These are phyloP conservation scores for Suillus decipiens DNA, from an alignment of 768 basidiomycete species.

Conservation along the genomic window DNA sequence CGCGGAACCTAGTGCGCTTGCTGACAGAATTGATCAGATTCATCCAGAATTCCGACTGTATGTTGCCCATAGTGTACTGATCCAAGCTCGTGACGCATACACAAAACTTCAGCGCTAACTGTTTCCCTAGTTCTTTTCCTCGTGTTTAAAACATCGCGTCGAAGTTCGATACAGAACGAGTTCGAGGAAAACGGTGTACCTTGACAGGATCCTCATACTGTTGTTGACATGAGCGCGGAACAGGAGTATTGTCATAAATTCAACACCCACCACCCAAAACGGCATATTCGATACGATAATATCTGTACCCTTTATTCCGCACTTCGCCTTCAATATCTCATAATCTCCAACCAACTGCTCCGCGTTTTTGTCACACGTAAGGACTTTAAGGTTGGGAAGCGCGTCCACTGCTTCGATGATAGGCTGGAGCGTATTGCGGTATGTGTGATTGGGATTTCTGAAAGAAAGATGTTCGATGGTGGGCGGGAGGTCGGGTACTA, in stretches of 20 bases:
- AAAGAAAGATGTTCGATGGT: slow-evolving; percentile 44
- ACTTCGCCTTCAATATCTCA: slow-evolving; percentile 26
- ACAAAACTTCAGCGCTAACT: neutral
- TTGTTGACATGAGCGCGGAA: neutral
- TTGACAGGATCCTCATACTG: slow-evolving; percentile 43
- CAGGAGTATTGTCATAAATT: neutral
- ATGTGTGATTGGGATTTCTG: slow-evolving; percentile 17
- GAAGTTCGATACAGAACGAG: slow-evolving; percentile 41
- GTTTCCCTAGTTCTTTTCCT: neutral
- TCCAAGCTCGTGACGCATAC: neutral
- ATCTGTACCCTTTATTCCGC: slow-evolving; percentile 26
- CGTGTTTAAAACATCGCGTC: slow-evolving; percentile 31
- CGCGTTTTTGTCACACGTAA: slow-evolving; percentile 38
- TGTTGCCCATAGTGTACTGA: neutral
- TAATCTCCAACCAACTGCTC: slow-evolving; percentile 22
- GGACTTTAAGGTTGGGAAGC: slow-evolving; percentile 36
- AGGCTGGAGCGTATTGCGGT: slow-evolving; percentile 25
- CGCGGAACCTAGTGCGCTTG: neutral
- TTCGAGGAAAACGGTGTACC: slow-evolving; percentile 38
- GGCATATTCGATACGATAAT: slow-evolving; percentile 32
- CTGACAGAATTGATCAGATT: neutral
- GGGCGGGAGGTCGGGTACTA: slow-evolving; percentile 34
- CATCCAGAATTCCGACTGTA: neutral
- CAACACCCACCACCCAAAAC: slow-evolving; percentile 38
- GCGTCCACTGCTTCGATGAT: slow-evolving; percentile 34